phyloP scores from a whole-genome alignment of 495 filamentous ascomycete species.

The Talaromyces borbonicus region DNA sequence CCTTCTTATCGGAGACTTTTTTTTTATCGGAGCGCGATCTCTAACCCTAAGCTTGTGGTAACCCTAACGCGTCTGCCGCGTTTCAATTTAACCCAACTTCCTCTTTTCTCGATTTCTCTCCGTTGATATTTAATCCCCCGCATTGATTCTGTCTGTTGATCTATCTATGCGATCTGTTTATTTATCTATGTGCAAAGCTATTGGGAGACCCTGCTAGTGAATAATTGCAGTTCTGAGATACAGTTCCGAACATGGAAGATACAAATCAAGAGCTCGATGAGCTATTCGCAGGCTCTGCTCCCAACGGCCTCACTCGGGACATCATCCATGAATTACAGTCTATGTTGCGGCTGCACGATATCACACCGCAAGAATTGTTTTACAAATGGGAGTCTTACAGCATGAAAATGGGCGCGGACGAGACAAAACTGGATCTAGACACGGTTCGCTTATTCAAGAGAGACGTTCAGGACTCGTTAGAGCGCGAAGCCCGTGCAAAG shows the following conservation, averaged over 20 bases:
- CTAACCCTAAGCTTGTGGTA: no score
- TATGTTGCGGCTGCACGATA: conserved; percentile 70
- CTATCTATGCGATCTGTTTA: not conserved
- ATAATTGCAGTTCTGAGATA: not conserved
- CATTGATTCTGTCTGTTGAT: not conserved
- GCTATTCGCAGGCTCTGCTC: conserved; percentile 48
- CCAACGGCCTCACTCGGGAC: conserved; percentile 54
- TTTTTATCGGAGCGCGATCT: no score
- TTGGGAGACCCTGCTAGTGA: no score
- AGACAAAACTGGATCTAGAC: conserved; percentile 57
- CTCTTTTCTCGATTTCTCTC: no score
- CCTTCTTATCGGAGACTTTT: conserved; percentile 12
- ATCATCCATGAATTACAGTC: conserved; percentile 69
- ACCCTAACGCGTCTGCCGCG: conserved; percentile 7
- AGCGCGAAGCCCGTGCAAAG: conserved; percentile 58
- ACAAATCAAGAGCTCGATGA: conserved; percentile 51
- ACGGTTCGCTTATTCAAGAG: conserved; percentile 70
- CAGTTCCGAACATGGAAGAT: conserved; percentile 16
- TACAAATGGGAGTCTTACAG: conserved; percentile 98
- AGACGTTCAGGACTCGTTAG: conserved; percentile 73
- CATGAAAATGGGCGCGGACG: conserved; percentile 78
- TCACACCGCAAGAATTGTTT: conserved; percentile 72
- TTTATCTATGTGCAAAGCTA: no score
- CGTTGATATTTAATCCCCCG: no score
- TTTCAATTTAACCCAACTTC: not conserved